Conservation (phyloP, 176 grass and related monocot genomes). For the Tuctoria greenei region DNA sequence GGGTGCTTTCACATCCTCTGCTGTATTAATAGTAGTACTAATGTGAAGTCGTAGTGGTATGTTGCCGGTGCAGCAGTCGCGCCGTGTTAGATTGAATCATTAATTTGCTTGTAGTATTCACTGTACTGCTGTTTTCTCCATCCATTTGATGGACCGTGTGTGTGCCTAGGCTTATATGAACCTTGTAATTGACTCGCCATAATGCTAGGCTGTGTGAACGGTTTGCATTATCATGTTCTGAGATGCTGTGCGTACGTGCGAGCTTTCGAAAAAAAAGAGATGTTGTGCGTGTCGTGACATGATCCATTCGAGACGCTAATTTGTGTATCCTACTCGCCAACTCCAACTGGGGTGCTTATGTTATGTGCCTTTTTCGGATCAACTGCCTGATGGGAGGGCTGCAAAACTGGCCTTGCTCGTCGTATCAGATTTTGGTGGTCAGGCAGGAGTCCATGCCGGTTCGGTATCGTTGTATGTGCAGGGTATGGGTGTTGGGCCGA, state of each 20-base stretch:
- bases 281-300: neutral
- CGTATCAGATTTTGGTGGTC: no score
- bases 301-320: no score
- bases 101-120: conserved; percentile 9
- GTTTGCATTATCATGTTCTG: neutral
- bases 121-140: conserved; percentile 1
- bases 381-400: no score
- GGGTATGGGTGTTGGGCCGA: no score
- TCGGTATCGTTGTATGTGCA: no score
- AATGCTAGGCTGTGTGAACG: neutral
- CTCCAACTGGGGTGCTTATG: no score
- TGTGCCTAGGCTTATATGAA: conserved; percentile 15
- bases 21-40: no score
- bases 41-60: neutral
- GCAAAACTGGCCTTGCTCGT: no score
- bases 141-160: neutral
- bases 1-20: conserved; percentile 8
- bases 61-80: neutral
- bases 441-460: no score
- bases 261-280: no score
- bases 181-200: conserved; percentile 5
- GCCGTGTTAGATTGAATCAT: neutral
- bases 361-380: no score
- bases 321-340: no score
- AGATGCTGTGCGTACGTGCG: neutral